Percentiles rank a stretch among this genome's conserved stretches.
phyloP scores from a whole-genome alignment of 1,139 yeast species.

The Geotrichum klebahnii region DNA sequence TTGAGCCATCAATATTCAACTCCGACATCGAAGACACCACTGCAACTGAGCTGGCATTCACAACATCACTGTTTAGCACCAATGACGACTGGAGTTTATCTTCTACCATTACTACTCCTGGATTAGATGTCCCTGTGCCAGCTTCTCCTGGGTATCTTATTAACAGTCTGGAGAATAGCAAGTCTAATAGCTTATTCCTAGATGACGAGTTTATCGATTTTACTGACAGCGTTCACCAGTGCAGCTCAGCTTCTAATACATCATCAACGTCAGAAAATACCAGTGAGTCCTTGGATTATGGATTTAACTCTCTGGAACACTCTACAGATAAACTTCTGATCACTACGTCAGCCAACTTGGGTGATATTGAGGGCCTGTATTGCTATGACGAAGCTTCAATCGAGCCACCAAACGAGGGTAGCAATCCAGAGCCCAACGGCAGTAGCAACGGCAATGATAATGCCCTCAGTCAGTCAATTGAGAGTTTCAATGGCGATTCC shows the following conservation, averaged over 20 bases:
- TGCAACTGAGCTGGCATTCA: neutral
- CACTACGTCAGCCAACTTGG: conserved; percentile 5
- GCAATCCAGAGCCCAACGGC: neutral
- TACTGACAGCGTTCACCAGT: conserved; percentile 2
- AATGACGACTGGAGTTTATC: conserved; percentile 1
- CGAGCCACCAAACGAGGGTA: neutral
- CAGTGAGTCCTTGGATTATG: neutral
- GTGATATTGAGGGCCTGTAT: neutral
- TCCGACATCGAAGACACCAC: neutral
- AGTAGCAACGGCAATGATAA: neutral
- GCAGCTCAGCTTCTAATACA: neutral
- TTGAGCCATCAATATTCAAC: neutral
- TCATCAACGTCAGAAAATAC: conserved; percentile 3
- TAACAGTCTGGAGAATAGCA: neutral
- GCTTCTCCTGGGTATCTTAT: conserved; percentile 4
- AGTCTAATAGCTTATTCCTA: neutral
- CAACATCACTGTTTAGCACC: neutral
- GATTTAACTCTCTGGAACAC: neutral
- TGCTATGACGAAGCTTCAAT: neutral
- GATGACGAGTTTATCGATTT: conserved; percentile 15
- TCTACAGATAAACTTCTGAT: neutral
- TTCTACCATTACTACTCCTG: neutral
- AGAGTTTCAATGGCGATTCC: conserved; percentile 4
- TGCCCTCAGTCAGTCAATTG: conserved; percentile 3
- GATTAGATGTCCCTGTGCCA: neutral